Evolutionary conservation across 495 filamentous ascomycete species (phyloP), one percentile per base, ranked within the genome.

Genomic region (Aeminium ludgeri): DNA sequence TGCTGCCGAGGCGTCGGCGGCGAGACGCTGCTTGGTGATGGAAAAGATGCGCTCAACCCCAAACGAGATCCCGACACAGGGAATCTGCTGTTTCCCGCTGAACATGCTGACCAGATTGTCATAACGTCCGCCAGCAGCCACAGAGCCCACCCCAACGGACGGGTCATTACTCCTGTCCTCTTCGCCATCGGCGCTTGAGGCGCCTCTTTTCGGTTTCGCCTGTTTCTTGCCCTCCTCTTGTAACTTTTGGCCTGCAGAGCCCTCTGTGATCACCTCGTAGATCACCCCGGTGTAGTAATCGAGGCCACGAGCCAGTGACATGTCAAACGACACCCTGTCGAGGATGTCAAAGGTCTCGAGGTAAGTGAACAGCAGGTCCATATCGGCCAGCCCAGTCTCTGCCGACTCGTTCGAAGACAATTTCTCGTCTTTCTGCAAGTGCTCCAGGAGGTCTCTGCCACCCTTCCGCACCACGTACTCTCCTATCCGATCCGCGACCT

Each of bases 241-340:
- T 19, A 61, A 36, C 34, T 67, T 68, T 34, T 69, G 56, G 5
- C 61, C 57, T 44, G 80, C 78, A 30, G 81, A 86, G 44, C 80
- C 81, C 59, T 86, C 82, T 11, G 83, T 87, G 44, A 86, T 66
- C 20, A 93, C 76, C 57, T 95, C 87, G 64, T 80, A 95, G 58
- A 96, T 95, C 36, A 93, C 66, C 33, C 85, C 84, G 2, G 87
- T 93, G 61, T 95, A 93, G 61, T 95, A 95, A 57, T 94, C 86
- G 25, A 95, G 68, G 23, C 81, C 84, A 47, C 85, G 75, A 13
- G 85, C 85, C 30, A 93, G 69, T 17, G 73, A 78, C 49, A 92
- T 69, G 53, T 91, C 84, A 58, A 91, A 81, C 12, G 79, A 80
- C 36, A 91, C 68, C 34, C 65, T 72, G 38, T 82, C 73, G 25